Evolutionary conservation across 176 grass and related monocot species (phyloP), one percentile per base, ranked within the genome.

Genomic region (Puya raimondii): DNA sequence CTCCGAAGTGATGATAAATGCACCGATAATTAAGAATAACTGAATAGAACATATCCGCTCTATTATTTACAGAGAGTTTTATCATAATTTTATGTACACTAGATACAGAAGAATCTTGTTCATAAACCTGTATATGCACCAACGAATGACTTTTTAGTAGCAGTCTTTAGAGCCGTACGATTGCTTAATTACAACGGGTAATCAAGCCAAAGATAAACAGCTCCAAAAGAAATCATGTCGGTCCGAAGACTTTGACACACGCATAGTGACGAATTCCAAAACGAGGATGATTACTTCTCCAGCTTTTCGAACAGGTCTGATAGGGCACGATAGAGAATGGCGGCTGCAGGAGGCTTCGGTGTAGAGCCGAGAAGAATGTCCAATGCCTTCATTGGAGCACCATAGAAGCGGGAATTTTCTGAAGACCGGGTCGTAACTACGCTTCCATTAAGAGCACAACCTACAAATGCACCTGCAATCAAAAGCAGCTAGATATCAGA

Each of bases 311-410:
- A 76, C 33, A 89, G 67, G 81, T 92, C 87, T 14, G 74, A 85
- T 7, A 93, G 76, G 69, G 89, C 82, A 66, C 71, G 77, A 52
- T 96, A 91, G 66, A 96, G 84, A 53, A 79, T 68, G 11, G 81
- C 53, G 5, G 84, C 87, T 48, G 87, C 87, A 2, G 79, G 87
- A 9, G 89, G 94, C 22, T 66, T 80, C 50, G 77, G 66, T 66
- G 90, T 12, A 3, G 94, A 83, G 3, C 89, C 94, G 14, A 99
- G 74, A 71, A 99, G 94, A 53, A 99, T 99, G 23, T 99, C 89
- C n/a, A 72, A 80, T 69, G 87, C 87, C 68, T 86, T 86, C 22
- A 91, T 56, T 7, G 68, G 78, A 54, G 74, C 84, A 12, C 94
- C 89, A 33, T 92, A 97, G 69, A 97, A 97, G 9, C 27, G 80